phyloP scores from a whole-genome alignment of 2,329 filamentous ascomycete species.

The Microthyrium microscopicum region DNA sequence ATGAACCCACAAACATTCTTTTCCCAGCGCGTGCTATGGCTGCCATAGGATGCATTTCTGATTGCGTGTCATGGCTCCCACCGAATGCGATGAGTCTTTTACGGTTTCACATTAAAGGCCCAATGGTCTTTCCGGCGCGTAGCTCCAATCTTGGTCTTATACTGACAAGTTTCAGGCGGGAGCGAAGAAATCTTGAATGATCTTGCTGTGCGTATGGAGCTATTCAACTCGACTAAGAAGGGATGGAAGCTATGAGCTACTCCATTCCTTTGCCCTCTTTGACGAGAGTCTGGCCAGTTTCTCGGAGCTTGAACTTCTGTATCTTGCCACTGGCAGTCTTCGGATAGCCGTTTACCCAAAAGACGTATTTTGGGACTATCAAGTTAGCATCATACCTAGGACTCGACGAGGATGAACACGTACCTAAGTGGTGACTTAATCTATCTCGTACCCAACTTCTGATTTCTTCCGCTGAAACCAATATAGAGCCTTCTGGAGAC shows the following conservation, averaged over 20 bases:
- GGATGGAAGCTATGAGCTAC: slow-evolving; percentile 28
- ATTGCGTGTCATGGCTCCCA: no score
- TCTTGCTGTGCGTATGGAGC: slow-evolving; percentile 34
- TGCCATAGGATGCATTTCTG: no score
- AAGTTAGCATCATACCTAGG: not conserved
- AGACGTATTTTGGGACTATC: slow-evolving; percentile 69
- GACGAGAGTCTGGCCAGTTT: slow-evolving; percentile 39
- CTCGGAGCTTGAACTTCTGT: slow-evolving; percentile 76
- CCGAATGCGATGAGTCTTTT: no score
- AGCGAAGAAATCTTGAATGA: slow-evolving; percentile 40
- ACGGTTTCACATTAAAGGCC: no score
- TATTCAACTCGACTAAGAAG: slow-evolving; percentile 20
- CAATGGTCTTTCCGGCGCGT: no score
- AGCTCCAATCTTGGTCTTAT: no score
- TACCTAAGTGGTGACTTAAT: slow-evolving; percentile 54
- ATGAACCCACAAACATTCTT: no score
- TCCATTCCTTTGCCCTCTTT: slow-evolving; percentile 21
- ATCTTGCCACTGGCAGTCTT: slow-evolving; percentile 97
- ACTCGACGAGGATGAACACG: slow-evolving; percentile 14
- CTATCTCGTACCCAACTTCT: slow-evolving; percentile 54
- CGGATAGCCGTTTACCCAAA: slow-evolving; percentile 70
- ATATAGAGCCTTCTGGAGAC: slow-evolving; percentile 6
- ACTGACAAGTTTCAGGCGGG: no score
- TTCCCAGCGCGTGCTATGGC: no score
- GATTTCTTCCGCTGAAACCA: slow-evolving; percentile 41